Evolutionary conservation across 1,139 yeast genomes (phyloP), one percentile per base, ranked within the genome.

Genomic region (Protomyces inouyei): DNA sequence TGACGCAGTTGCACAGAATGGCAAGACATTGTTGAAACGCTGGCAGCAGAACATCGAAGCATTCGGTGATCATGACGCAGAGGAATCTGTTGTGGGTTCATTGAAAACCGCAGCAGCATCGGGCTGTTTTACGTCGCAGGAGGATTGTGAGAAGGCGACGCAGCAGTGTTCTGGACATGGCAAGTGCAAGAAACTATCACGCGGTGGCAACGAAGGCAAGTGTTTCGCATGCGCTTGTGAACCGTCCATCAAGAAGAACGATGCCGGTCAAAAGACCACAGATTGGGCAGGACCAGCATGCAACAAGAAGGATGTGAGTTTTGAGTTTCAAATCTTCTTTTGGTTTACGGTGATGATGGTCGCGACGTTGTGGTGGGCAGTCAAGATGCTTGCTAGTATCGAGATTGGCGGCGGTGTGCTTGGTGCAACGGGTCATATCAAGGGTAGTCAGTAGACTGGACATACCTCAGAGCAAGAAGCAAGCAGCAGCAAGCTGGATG

Each of bases 201-300:
- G 79, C 69, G 67, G 75, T 32, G 76, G 76, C 25, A 75, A 74
- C 48, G 57, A 52, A 16, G 67, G 66, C 37, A 68, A 68, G 40
- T 65, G 67, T 28, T 86, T 82, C 82, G 76, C 79, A 53, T 87
- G 92, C 75, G 76, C 77, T 52, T 86, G 91, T 74, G 72, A 79
- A 23, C 74, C 87, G 16, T 78, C 85, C 16, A 76, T 74, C 66
- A 77, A 83, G 72, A 75, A 77, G 52, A 74, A 74, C 40, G 64
- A 52, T 23, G 38, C 56, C 2, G 66, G 66, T 60, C 78, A 78
- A 69, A 70, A 71, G 70, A 85, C 90, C 32, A 83, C 85, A 55
- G 74, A 76, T 65, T 87, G 90, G 88, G 81, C 85, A 2, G 93
- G 92, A 37, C 73, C 71, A 65, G 83, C 83, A 67, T 87, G 92